Conservation (phyloP, 805 yeast species). For the Nakazawaea laoshanensis region DNA sequence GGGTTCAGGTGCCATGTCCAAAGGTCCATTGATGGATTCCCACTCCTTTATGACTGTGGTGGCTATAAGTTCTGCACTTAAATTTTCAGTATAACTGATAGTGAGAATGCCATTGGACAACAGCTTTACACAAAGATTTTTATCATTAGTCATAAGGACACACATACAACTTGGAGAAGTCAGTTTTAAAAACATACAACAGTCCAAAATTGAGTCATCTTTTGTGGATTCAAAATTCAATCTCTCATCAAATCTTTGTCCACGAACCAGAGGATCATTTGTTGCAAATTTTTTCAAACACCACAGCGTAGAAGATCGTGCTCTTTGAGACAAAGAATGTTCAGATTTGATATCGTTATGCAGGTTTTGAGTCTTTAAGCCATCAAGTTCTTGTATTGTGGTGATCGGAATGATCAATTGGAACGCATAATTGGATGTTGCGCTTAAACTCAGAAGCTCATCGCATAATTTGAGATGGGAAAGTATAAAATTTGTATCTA, state of each 20-base stretch:
- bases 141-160: slow-evolving; percentile 72
- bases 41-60: too few species aligned
- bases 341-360: slow-evolving; percentile 14
- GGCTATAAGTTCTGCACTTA: slow-evolving; percentile 37
- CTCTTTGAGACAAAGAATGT: slow-evolving; percentile 42
- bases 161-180: slow-evolving; percentile 28
- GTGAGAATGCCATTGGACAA: slow-evolving; percentile 58
- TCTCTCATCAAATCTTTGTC: slow-evolving; percentile 53
- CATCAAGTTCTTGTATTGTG: slow-evolving; percentile 76
- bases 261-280: slow-evolving; percentile 41
- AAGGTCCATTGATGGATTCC: too few species aligned
- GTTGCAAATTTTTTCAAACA: slow-evolving; percentile 52
- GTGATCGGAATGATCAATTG: slow-evolving; percentile 59
- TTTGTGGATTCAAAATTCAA: slow-evolving; percentile 36
- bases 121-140: slow-evolving; percentile 75
- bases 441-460: slow-evolving; percentile 32
- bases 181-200: slow-evolving; percentile 55
- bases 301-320: slow-evolving; percentile 77
- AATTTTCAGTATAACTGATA: slow-evolving; percentile 38
- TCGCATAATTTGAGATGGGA: slow-evolving; percentile 58
- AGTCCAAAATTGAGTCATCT: slow-evolving; percentile 83
- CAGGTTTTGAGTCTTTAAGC: slow-evolving; percentile 41
- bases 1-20: too few species aligned
- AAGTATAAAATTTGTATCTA: slow-evolving; percentile 80
- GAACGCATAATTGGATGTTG: slow-evolving; percentile 30